Conservation (phyloP, 768 basidiomycete genomes). For the Hypholoma sublateritium region DNA sequence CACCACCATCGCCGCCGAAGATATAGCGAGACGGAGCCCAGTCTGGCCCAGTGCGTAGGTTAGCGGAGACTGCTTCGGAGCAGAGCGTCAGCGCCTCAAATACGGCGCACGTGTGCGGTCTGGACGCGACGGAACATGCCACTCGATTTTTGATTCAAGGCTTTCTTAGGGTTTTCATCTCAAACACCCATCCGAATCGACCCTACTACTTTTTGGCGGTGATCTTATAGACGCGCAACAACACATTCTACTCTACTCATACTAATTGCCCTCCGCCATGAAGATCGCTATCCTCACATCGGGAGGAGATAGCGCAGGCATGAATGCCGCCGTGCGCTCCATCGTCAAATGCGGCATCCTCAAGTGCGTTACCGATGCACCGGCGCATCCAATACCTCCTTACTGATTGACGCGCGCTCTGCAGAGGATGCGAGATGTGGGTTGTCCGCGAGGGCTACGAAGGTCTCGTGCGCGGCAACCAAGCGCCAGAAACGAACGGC, state of each 20-base stretch:
- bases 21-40: too few relatives aligned
- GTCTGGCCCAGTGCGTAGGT: too few relatives aligned
- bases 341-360: conserved; percentile 92
- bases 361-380: conserved; percentile 50
- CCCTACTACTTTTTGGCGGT: neutral
- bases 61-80: too few relatives aligned
- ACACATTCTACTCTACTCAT: neutral
- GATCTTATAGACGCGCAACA: neutral
- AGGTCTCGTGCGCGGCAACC: conserved; percentile 93
- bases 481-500: conserved; percentile 28
- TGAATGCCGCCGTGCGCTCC: conserved; percentile 93
- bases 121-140: conserved; percentile 2
- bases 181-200: neutral
- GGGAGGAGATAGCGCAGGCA: conserved; percentile 97
- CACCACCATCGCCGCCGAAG: too few relatives aligned
- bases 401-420: neutral
- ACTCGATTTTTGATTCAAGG: neutral
- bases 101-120: conserved; percentile 1
- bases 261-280: conserved; percentile 39
- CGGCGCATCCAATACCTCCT: neutral
- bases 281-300: conserved; percentile 94
- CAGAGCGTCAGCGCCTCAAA: neutral
- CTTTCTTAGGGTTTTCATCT: neutral
- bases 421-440: conserved; percentile 92
- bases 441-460: conserved; percentile 98